Evolutionary conservation across 371 early-diverging fungal species (phyloP).

Genomic region (Syncephalastrum sp.): DNA sequence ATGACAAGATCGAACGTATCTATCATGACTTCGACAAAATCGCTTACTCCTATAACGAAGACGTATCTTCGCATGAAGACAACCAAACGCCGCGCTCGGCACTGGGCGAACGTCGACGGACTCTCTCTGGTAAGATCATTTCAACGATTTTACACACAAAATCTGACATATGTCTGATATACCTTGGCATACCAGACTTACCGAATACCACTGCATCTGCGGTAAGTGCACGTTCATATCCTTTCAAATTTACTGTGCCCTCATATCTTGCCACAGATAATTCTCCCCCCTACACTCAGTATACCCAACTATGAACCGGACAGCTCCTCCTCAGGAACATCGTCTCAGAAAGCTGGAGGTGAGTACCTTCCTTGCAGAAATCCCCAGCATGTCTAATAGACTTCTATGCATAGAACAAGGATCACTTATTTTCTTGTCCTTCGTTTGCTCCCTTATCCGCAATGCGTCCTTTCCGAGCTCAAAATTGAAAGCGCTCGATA

Average conservation of each 20-base stretch:
- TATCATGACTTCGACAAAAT: slow-evolving; percentile 78
- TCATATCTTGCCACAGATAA: slow-evolving; percentile 20
- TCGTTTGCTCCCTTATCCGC: slow-evolving; percentile 70
- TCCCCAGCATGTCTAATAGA: not conserved
- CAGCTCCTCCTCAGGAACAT: slow-evolving; percentile 4
- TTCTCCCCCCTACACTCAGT: slow-evolving; percentile 42
- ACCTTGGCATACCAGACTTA: slow-evolving; percentile 17
- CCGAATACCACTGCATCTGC: slow-evolving; percentile 38
- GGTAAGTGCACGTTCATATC: slow-evolving; percentile 18
- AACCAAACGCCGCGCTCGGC: not conserved
- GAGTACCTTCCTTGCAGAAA: not conserved
- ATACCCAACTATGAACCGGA: slow-evolving; percentile 39
- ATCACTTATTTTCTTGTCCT: slow-evolving; percentile 59
- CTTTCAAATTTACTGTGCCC: not conserved
- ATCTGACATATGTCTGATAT: not conserved
- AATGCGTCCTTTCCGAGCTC: slow-evolving; percentile 74
- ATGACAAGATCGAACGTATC: slow-evolving; percentile 76
- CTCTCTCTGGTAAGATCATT: slow-evolving; percentile 19
- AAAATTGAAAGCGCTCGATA: slow-evolving; percentile 74
- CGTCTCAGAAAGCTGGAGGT: slow-evolving; percentile 19
- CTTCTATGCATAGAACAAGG: slow-evolving; percentile 49
- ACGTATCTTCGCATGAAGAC: slow-evolving; percentile 5
- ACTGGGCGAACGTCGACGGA: slow-evolving; percentile 21
- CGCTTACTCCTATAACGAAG: slow-evolving; percentile 43
- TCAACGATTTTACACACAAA: no score